Percentiles rank a stretch among this genome's conserved stretches.
phyloP scores from a whole-genome alignment of 225 moss, liverwort and hornwort genomes.

The Pseudisothecium myosuroides region DNA sequence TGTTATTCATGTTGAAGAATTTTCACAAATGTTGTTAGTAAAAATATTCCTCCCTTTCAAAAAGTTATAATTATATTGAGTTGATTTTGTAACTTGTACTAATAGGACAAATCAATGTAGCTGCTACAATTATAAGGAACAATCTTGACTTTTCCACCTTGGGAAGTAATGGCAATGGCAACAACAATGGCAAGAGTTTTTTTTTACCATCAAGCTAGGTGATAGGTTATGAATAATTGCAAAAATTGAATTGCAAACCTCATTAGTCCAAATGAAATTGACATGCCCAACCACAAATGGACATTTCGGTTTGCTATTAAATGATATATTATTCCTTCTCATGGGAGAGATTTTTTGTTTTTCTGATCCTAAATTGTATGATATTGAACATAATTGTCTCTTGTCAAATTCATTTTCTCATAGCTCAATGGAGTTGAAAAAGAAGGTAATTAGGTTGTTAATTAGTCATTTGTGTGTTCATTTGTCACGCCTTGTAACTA shows the following conservation, averaged over 20 bases:
- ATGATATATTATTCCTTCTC: neutral
- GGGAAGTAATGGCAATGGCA: neutral
- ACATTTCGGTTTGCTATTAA: neutral
- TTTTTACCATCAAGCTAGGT: neutral
- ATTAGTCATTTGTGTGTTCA: neutral
- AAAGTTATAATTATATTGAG: neutral
- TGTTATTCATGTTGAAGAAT: neutral
- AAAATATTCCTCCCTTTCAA: neutral
- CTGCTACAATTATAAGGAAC: neutral
- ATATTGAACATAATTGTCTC: too few species aligned
- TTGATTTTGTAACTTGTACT: neutral
- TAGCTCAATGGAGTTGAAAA: too few species aligned
- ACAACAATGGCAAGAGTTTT: neutral
- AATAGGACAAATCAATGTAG: neutral
- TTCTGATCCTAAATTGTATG: too few species aligned
- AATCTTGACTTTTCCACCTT: neutral
- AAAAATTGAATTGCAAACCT: neutral
- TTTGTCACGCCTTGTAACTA: too few species aligned
- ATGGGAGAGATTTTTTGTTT: too few species aligned
- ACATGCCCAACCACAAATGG: accelerated
- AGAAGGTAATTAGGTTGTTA: neutral
- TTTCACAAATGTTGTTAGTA: neutral
- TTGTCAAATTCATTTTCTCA: too few species aligned
- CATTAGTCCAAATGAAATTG: neutral
- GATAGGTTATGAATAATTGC: too few species aligned